phyloP scores from a whole-genome alignment of 345 rosid species.

The Pelargonium nanum region DNA sequence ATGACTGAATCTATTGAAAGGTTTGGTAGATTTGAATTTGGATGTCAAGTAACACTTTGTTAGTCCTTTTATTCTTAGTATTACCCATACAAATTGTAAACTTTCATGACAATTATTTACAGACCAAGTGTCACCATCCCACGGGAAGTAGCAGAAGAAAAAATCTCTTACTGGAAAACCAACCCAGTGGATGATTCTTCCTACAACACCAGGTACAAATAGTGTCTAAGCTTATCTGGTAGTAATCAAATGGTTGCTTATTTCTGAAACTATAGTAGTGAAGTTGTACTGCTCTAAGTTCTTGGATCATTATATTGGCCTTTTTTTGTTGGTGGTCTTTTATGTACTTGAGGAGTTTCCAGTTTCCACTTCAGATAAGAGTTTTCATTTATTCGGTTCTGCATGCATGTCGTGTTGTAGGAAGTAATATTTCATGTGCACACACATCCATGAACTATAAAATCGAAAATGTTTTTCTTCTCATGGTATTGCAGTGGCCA shows the following conservation, averaged over 20 bases:
- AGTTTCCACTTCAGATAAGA: background rate
- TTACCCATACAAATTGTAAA: background rate
- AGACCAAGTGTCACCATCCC: slow-evolving; percentile 25
- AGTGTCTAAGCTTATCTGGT: background rate
- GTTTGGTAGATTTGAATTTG: background rate
- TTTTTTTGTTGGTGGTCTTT: background rate
- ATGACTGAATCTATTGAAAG: slow-evolving; percentile 17
- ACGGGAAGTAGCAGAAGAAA: slow-evolving; percentile 30
- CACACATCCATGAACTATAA: background rate
- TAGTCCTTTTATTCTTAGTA: background rate
- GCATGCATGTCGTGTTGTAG: background rate
- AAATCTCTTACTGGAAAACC: slow-evolving; percentile 41
- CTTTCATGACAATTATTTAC: slow-evolving; percentile 15
- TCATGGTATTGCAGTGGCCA: slow-evolving; percentile 47
- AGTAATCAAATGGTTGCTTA: background rate
- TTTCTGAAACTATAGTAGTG: background rate
- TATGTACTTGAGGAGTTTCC: background rate
- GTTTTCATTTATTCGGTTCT: too few relatives aligned
- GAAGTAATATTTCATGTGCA: background rate
- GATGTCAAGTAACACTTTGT: background rate
- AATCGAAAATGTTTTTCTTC: slow-evolving; percentile 8
- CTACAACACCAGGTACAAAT: slow-evolving; percentile 47
- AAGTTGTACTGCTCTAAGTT: background rate
- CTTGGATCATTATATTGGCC: background rate
- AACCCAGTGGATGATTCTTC: slow-evolving; percentile 32